phyloP scores from a whole-genome alignment of 2,329 filamentous ascomycete species.

The Thielaviopsis euricoi region DNA sequence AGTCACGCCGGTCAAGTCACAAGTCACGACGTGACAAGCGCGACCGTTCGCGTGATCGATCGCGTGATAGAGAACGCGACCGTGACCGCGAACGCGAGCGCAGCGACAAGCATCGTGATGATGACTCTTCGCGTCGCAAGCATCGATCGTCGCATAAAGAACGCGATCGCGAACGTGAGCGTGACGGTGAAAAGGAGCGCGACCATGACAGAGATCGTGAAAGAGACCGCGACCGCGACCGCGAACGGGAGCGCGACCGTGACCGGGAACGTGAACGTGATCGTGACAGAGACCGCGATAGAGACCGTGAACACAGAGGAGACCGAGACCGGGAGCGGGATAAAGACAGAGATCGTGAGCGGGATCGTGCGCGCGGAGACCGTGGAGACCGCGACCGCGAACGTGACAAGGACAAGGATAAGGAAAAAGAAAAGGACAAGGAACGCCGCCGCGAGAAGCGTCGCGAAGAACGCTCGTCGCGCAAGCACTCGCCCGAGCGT shows the following conservation, averaged over 20 bases:
- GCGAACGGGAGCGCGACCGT: slow-evolving; percentile 19
- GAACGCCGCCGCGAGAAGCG: slow-evolving; percentile 19
- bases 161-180: slow-evolving; percentile 21
- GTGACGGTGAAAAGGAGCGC: slow-evolving; percentile 24
- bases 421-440: slow-evolving; percentile 22
- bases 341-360: slow-evolving; percentile 8
- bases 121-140: slow-evolving; percentile 24
- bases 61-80: slow-evolving; percentile 15
- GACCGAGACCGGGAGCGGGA: slow-evolving; percentile 14
- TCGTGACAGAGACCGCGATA: slow-evolving; percentile 17
- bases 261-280: slow-evolving; percentile 20
- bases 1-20: slow-evolving; percentile 33
- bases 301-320: slow-evolving; percentile 15
- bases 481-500: slow-evolving; percentile 16
- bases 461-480: slow-evolving; percentile 24
- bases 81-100: slow-evolving; percentile 18
- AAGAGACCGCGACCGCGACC: slow-evolving; percentile 20
- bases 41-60: slow-evolving; percentile 27
- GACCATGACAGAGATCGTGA: slow-evolving; percentile 21
- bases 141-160: slow-evolving; percentile 28
- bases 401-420: slow-evolving; percentile 21
- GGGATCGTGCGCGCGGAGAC: slow-evolving; percentile 17
- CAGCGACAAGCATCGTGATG: slow-evolving; percentile 28
- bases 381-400: slow-evolving; percentile 25
- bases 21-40: slow-evolving; percentile 46